These are phyloP conservation scores for Citrus cavaleriei DNA, from an alignment of 345 rosid genomes.

Conservation along the genomic window DNA sequence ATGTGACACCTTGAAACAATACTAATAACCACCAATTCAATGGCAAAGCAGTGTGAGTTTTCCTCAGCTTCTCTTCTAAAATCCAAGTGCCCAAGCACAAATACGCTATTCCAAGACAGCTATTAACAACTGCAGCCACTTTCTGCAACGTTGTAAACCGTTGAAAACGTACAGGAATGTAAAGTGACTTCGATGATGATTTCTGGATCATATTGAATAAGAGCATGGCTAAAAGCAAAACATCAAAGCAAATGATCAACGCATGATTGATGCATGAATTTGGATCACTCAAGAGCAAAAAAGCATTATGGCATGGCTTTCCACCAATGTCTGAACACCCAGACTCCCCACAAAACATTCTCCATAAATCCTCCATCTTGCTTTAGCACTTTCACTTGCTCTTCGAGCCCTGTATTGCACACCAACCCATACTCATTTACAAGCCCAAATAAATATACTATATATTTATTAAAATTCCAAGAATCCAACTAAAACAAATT, in stretches of 20 bases:
- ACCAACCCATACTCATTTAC: neutral
- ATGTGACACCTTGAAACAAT: constrained; percentile 62
- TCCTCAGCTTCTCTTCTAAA: constrained; percentile 50
- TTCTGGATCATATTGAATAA: constrained; percentile 41
- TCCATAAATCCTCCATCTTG: constrained; percentile 50
- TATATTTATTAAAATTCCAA: constrained; percentile 3
- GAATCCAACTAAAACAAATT: neutral
- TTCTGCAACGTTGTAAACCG: constrained; percentile 36
- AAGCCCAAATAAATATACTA: too few species aligned
- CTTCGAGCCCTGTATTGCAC: neutral
- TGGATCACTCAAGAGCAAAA: constrained; percentile 26
- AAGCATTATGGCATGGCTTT: constrained; percentile 17
- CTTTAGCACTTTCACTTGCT: constrained; percentile 2
- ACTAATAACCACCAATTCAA: constrained; percentile 44
- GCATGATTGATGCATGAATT: constrained; percentile 49
- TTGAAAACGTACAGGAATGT: constrained; percentile 18
- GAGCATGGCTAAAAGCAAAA: constrained; percentile 45
- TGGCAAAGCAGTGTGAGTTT: constrained; percentile 36
- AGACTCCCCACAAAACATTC: constrained; percentile 51
- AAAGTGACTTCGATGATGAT: constrained; percentile 29
- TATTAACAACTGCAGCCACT: constrained; percentile 50
- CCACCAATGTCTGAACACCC: constrained; percentile 20
- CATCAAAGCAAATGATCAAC: constrained; percentile 46
- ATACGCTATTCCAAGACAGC: constrained; percentile 55
- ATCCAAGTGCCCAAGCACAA: constrained; percentile 53